Conservation (phyloP, 2,329 filamentous ascomycete genomes). For the Pestalotiopsis sp. region DNA sequence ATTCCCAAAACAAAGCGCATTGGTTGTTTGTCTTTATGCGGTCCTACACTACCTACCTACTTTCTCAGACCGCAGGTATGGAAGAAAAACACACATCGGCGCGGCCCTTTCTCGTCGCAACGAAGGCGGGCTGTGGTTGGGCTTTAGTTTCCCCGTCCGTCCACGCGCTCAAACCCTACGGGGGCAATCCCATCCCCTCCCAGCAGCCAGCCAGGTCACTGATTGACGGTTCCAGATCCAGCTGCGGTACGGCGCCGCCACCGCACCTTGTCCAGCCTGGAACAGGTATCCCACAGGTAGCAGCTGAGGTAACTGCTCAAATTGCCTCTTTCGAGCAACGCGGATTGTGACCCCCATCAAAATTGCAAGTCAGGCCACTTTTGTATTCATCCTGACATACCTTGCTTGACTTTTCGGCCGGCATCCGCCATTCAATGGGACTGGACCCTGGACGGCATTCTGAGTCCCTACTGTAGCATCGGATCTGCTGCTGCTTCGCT, state of each 20-base stretch:
- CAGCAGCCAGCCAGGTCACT: background rate
- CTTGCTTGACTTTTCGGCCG: background rate
- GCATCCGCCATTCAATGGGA: slow-evolving; percentile 1
- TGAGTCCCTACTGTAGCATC: background rate
- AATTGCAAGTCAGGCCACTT: slow-evolving; percentile 4
- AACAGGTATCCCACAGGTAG: background rate
- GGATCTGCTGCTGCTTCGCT: background rate
- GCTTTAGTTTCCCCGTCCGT: slow-evolving; percentile 11
- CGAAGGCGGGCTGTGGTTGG: background rate
- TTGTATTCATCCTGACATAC: slow-evolving; percentile 9
- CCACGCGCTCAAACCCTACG: background rate
- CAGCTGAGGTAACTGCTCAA: slow-evolving; percentile 5
- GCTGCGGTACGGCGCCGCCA: background rate
- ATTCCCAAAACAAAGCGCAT: slow-evolving; percentile 1
- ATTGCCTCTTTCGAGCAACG: background rate
- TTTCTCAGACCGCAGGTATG: background rate
- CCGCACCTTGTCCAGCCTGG: background rate
- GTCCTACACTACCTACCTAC: background rate
- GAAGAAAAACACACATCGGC: background rate
- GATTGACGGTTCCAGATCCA: background rate
- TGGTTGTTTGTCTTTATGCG: slow-evolving; percentile 5
- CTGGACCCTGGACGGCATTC: background rate
- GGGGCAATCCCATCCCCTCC: background rate
- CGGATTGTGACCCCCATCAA: slow-evolving; percentile 1
- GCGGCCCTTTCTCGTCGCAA: slow-evolving; percentile 3